Conservation (phyloP, 495 filamentous ascomycete species). For the Pseudomonodictys pantanalensis region DNA sequence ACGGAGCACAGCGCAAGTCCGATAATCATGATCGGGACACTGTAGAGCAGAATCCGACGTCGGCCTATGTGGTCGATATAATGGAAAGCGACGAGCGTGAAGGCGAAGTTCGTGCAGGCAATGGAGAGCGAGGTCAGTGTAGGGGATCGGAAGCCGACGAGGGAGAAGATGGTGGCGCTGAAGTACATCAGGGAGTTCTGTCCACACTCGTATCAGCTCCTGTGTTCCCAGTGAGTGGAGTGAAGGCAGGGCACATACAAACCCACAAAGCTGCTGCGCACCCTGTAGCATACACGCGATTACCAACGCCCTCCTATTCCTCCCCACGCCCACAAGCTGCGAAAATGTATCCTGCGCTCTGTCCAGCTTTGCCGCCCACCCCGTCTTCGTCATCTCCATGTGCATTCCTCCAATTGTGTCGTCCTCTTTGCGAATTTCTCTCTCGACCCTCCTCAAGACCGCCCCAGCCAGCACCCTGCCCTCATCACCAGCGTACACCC, state of each 20-base stretch:
- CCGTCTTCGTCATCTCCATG: constrained; percentile 25
- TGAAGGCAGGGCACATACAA: constrained; percentile 51
- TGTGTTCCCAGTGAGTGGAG: background rate
- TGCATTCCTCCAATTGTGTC: constrained; percentile 44
- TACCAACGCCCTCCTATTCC: constrained; percentile 70
- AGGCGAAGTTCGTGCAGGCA: constrained; percentile 77
- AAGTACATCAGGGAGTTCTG: constrained; percentile 94
- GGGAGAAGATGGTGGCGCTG: constrained; percentile 81
- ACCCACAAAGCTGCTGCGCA: constrained; percentile 86
- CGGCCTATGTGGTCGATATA: constrained; percentile 80
- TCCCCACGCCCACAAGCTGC: constrained; percentile 43
- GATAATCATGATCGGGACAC: constrained; percentile 78
- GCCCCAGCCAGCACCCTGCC: constrained; percentile 45
- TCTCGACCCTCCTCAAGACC: constrained; percentile 63
- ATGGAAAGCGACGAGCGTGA: constrained; percentile 72
- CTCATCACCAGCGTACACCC: constrained; percentile 58
- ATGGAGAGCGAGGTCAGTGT: constrained; percentile 79
- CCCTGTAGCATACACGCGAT: constrained; percentile 85
- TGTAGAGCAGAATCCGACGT: constrained; percentile 74
- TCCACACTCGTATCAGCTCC: background rate
- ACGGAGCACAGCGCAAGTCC: constrained; percentile 66
- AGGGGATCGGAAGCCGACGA: constrained; percentile 75
- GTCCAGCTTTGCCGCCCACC: constrained; percentile 10
- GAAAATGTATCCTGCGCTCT: constrained; percentile 26
- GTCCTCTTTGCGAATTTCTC: constrained; percentile 66